phyloP scores from a whole-genome alignment of 495 filamentous ascomycete species.

The Penicillium samsonianum region DNA sequence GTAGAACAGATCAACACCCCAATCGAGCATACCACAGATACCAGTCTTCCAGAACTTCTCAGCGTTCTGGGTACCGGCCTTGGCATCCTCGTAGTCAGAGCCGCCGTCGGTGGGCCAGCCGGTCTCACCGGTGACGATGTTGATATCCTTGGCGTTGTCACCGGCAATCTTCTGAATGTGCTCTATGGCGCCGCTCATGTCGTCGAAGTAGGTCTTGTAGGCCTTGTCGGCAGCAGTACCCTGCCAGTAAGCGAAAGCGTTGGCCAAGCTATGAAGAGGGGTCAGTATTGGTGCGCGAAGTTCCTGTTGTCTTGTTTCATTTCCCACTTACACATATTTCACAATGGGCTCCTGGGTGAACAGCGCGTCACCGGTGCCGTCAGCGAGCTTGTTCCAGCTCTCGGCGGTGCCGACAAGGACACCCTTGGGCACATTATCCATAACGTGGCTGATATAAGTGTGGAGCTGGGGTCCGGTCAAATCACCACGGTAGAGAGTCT shows the following conservation, averaged over 20 bases:
- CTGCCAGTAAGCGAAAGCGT: slow-evolving; percentile 89
- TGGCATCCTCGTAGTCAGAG: slow-evolving; percentile 62
- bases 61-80: slow-evolving; percentile 62
- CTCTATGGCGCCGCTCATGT: slow-evolving; percentile 69
- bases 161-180: slow-evolving; percentile 66
- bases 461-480: slow-evolving; percentile 65
- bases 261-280: slow-evolving; percentile 53
- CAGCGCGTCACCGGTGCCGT: slow-evolving; percentile 67
- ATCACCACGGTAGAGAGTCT: slow-evolving; percentile 73
- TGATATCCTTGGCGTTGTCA: slow-evolving; percentile 50
- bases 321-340: slow-evolving; percentile 59
- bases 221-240: slow-evolving; percentile 62
- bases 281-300: neutral
- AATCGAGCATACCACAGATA: slow-evolving; percentile 70
- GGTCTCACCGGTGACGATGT: slow-evolving; percentile 78
- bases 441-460: slow-evolving; percentile 62
- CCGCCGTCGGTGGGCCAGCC: slow-evolving; percentile 67
- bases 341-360: slow-evolving; percentile 57
- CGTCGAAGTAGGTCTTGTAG: slow-evolving; percentile 69
- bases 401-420: slow-evolving; percentile 76
- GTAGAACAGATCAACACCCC: slow-evolving; percentile 77
- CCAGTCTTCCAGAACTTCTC: slow-evolving; percentile 63
- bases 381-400: slow-evolving; percentile 78
- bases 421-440: slow-evolving; percentile 47
- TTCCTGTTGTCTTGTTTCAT: neutral